Percentiles rank a stretch among this genome's conserved stretches.
Evolutionary conservation across 805 yeast species (phyloP).

Genomic region (Lachancea thermotolerans): DNA sequence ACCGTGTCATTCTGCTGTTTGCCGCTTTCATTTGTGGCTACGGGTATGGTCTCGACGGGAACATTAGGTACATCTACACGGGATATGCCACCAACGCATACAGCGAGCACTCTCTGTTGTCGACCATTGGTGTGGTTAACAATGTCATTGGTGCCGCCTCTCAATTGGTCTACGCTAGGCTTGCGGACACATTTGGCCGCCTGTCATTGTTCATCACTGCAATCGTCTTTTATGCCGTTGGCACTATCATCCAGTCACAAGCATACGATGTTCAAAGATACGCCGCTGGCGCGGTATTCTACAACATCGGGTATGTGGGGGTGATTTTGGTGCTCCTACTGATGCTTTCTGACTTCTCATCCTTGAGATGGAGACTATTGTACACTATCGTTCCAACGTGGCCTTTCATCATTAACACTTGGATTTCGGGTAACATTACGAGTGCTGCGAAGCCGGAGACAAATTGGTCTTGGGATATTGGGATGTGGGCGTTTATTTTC

Average conservation of each 20-base stretch:
- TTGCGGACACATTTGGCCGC: slow-evolving; percentile 53
- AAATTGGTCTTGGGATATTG: slow-evolving; percentile 69
- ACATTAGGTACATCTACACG: slow-evolving; percentile 44
- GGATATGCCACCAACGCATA: slow-evolving; percentile 47
- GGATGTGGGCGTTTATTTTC: slow-evolving; percentile 74
- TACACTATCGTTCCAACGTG: slow-evolving; percentile 59
- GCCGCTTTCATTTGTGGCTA: slow-evolving; percentile 46
- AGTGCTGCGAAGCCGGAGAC: slow-evolving; percentile 28
- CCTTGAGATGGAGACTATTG: slow-evolving; percentile 63
- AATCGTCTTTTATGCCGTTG: slow-evolving; percentile 45
- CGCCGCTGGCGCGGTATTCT: slow-evolving; percentile 50
- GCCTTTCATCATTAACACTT: slow-evolving; percentile 71
- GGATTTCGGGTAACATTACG: slow-evolving; percentile 62
- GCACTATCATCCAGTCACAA: slow-evolving; percentile 51
- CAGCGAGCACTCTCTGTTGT: slow-evolving; percentile 40
- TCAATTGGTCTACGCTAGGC: slow-evolving; percentile 49
- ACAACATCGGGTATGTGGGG: slow-evolving; percentile 55
- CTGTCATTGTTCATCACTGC: slow-evolving; percentile 39
- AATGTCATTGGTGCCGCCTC: slow-evolving; percentile 52
- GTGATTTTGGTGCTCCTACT: slow-evolving; percentile 49
- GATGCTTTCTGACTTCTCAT: slow-evolving; percentile 59
- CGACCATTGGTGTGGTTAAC: slow-evolving; percentile 47
- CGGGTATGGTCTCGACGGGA: slow-evolving; percentile 50
- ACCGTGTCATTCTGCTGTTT: slow-evolving; percentile 35
- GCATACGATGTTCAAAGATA: slow-evolving; percentile 46